Percentiles rank a stretch among this genome's conserved stretches.
Evolutionary conservation across 2,329 filamentous ascomycete genomes (phyloP).

Genomic region (Epichloe aotearoae): DNA sequence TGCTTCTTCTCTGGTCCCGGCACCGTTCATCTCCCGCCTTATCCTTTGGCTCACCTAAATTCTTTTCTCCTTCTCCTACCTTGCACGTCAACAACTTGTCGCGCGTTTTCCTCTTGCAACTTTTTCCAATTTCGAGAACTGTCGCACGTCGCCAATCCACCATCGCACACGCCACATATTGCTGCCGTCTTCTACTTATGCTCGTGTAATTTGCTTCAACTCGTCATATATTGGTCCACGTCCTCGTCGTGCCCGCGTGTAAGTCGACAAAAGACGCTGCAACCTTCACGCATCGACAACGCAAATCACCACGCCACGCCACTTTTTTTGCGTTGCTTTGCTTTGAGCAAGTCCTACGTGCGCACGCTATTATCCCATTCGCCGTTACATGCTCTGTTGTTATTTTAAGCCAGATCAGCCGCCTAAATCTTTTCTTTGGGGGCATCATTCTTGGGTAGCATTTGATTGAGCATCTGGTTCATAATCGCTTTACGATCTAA

Average conservation of each 20-base stretch:
- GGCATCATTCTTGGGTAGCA: background rate
- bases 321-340: background rate
- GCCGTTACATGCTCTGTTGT: background rate
- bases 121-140: slow-evolving; percentile 1
- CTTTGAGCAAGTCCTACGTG: background rate
- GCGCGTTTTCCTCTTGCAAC: slow-evolving; percentile 8
- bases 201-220: background rate
- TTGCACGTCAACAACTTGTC: slow-evolving; percentile 12
- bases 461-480: background rate
- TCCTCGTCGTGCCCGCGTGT: slow-evolving; percentile 15
- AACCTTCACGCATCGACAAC: slow-evolving; percentile 3
- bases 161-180: slow-evolving; percentile 6
- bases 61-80: slow-evolving; percentile 15
- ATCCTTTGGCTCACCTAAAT: slow-evolving; percentile 8
- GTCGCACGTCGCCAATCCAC: slow-evolving; percentile 7
- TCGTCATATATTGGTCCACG: slow-evolving; percentile 5
- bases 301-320: slow-evolving; percentile 1
- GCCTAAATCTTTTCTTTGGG: background rate
- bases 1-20: slow-evolving; percentile 7
- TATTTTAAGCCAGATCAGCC: background rate
- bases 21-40: slow-evolving; percentile 9
- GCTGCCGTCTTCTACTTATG: slow-evolving; percentile 1
- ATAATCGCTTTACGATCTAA: background rate
- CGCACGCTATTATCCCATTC: background rate
- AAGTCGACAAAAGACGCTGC: slow-evolving; percentile 15